phyloP scores from a whole-genome alignment of 805 yeast species.

The Phaffomyces thermotolerans region DNA sequence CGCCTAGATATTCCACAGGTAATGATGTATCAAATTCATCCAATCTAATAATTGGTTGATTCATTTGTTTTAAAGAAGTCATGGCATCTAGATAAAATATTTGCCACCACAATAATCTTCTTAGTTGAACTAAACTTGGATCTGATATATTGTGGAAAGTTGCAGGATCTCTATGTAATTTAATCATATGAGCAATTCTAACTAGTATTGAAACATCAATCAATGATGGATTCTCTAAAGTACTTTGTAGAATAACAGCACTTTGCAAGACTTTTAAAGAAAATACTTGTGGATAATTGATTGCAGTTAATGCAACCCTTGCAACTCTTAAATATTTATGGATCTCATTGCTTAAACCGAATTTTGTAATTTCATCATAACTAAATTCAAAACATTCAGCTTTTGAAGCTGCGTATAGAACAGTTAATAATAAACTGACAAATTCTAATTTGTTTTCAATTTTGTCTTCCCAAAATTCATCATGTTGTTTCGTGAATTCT shows the following conservation, averaged over 20 bases:
- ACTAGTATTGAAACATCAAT: slow-evolving; percentile 50
- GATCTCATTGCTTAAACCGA: slow-evolving; percentile 35
- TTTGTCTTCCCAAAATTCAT: slow-evolving; percentile 38
- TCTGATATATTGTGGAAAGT: slow-evolving; percentile 42
- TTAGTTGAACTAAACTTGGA: slow-evolving; percentile 40
- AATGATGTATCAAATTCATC: slow-evolving; percentile 51
- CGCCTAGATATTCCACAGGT: slow-evolving; percentile 39
- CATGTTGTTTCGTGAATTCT: slow-evolving; percentile 39
- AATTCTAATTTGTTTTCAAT: slow-evolving; percentile 34
- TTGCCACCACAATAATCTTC: slow-evolving; percentile 64
- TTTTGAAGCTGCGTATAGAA: slow-evolving; percentile 50
- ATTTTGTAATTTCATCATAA: slow-evolving; percentile 28
- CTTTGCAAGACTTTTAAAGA: slow-evolving; percentile 36
- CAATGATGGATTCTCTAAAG: slow-evolving; percentile 48
- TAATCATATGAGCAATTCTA: slow-evolving; percentile 47
- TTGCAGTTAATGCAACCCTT: slow-evolving; percentile 42
- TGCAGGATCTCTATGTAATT: slow-evolving; percentile 56
- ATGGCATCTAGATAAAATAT: slow-evolving; percentile 52
- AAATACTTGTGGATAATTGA: slow-evolving; percentile 41
- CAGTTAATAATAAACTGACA: slow-evolving; percentile 43
- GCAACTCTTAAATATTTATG: slow-evolving; percentile 42
- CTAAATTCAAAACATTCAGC: slow-evolving; percentile 54
- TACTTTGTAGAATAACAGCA: slow-evolving; percentile 43
- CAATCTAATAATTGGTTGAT: slow-evolving; percentile 45
- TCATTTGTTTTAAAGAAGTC: slow-evolving; percentile 47